These are phyloP conservation scores for Fusarium nisikadoi DNA, from an alignment of 2,329 filamentous ascomycete species.

Conservation along the genomic window DNA sequence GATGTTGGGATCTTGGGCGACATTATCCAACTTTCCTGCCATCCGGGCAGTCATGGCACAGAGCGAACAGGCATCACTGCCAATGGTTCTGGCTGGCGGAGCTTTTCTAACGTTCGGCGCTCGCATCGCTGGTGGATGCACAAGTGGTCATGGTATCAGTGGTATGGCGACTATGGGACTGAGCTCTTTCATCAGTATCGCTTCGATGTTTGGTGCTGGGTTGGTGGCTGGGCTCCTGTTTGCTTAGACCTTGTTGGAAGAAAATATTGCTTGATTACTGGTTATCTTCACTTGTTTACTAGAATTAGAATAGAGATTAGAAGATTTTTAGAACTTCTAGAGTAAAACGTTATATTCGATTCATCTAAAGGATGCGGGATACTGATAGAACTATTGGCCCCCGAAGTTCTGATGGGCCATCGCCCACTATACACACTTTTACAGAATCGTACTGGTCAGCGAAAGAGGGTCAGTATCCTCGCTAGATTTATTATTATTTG, in stretches of 20 bases:
- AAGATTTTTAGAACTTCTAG: background rate
- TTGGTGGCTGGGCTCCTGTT: background rate
- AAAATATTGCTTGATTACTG: background rate
- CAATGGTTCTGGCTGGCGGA: background rate
- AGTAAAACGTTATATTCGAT: background rate
- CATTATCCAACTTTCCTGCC: background rate
- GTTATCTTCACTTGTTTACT: too few species aligned
- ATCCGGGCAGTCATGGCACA: background rate
- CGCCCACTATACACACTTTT: background rate
- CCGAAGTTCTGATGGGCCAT: too few species aligned
- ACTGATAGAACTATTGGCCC: background rate
- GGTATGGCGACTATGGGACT: slow-evolving; percentile 20
- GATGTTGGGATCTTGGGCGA: slow-evolving; percentile 7
- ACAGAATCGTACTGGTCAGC: background rate
- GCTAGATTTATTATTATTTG: too few species aligned
- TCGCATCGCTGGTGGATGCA: slow-evolving; percentile 18
- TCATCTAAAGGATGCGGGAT: background rate
- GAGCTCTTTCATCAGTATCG: slow-evolving; percentile 3
- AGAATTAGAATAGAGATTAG: background rate
- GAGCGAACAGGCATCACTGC: background rate
- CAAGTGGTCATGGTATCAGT: slow-evolving; percentile 19
- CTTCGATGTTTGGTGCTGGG: slow-evolving; percentile 11
- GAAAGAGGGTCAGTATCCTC: too few species aligned
- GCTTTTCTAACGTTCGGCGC: background rate
- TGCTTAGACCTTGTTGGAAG: background rate